A percentile compares a stretch with the other conserved stretches of the same genome.
phyloP scores from a whole-genome alignment of 2,329 filamentous ascomycete species.

The Diplodia scrobiculata region DNA sequence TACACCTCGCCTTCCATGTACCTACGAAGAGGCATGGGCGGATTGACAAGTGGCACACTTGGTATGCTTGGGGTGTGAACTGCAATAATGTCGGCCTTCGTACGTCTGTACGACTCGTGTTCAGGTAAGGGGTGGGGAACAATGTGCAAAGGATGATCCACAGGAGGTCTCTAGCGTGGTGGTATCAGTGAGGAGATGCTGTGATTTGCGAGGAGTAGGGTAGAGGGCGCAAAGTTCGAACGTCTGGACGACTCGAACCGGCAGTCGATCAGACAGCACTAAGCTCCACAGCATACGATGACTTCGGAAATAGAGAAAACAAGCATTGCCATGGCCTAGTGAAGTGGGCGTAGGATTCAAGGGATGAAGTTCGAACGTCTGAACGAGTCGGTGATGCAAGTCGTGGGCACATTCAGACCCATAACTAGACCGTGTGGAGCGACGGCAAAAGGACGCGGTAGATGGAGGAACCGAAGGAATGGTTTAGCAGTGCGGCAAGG shows the following conservation, averaged over 20 bases:
- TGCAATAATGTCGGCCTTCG: neutral
- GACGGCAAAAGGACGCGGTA: neutral
- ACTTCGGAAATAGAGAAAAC: neutral
- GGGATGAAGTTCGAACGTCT: slow-evolving; percentile 11
- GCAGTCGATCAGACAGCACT: neutral
- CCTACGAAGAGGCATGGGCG: neutral
- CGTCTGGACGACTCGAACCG: slow-evolving; percentile 1
- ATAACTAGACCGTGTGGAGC: neutral
- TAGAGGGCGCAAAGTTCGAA: neutral
- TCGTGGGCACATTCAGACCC: neutral
- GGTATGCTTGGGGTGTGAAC: neutral
- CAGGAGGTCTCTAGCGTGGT: neutral
- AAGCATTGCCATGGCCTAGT: neutral
- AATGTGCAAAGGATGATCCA: neutral
- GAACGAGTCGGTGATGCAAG: slow-evolving; percentile 5
- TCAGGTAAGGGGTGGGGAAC: neutral
- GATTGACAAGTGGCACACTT: neutral
- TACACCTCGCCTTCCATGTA: neutral
- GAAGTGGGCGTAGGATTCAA: neutral
- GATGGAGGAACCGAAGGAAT: neutral
- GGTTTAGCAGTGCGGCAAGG: neutral
- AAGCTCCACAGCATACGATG: neutral
- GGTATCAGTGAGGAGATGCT: neutral
- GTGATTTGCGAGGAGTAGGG: neutral
- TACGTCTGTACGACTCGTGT: slow-evolving; percentile 17